phyloP scores from a whole-genome alignment of 768 basidiomycete species.

The Guyanaporus albipodus region DNA sequence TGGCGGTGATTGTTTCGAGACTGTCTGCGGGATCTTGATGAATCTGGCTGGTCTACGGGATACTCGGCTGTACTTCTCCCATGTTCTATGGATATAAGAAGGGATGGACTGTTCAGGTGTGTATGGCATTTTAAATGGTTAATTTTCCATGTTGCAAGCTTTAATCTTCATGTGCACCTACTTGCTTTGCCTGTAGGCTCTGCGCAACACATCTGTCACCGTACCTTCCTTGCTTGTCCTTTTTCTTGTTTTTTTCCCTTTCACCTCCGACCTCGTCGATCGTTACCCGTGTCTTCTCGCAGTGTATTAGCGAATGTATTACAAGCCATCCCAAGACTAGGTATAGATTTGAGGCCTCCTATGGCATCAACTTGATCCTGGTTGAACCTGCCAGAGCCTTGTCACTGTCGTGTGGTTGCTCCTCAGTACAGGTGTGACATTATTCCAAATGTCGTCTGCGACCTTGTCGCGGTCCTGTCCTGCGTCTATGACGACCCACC shows the following conservation, averaged over 20 bases:
- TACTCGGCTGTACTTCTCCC: constrained; percentile 5
- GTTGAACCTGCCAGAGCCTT: constrained; percentile 45
- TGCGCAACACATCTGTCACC: constrained; percentile 7
- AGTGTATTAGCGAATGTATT: constrained; percentile 27
- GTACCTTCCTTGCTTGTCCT: constrained; percentile 4
- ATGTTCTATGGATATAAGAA: constrained; percentile 13
- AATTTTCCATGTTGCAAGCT: constrained; percentile 10
- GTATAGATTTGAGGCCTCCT: constrained; percentile 1
- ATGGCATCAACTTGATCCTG: background rate
- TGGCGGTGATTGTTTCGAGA: constrained; percentile 75
- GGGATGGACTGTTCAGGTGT: constrained; percentile 19
- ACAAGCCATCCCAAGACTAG: constrained; percentile 12
- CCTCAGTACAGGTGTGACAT: constrained; percentile 39
- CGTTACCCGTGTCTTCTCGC: constrained; percentile 18
- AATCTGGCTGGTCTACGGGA: background rate
- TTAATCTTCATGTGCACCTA: constrained; percentile 10
- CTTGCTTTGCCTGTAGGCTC: constrained; percentile 9
- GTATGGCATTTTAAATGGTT: constrained; percentile 15
- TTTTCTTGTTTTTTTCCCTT: constrained; percentile 14
- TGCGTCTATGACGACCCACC: constrained; percentile 63
- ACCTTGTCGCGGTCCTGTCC: constrained; percentile 48
- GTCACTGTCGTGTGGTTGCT: constrained; percentile 40
- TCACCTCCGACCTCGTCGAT: constrained; percentile 6
- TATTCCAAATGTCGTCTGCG: constrained; percentile 50
- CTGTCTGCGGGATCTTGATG: constrained; percentile 51